Conservation (phyloP, 768 basidiomycete genomes). For the Boletus reticulatus region DNA sequence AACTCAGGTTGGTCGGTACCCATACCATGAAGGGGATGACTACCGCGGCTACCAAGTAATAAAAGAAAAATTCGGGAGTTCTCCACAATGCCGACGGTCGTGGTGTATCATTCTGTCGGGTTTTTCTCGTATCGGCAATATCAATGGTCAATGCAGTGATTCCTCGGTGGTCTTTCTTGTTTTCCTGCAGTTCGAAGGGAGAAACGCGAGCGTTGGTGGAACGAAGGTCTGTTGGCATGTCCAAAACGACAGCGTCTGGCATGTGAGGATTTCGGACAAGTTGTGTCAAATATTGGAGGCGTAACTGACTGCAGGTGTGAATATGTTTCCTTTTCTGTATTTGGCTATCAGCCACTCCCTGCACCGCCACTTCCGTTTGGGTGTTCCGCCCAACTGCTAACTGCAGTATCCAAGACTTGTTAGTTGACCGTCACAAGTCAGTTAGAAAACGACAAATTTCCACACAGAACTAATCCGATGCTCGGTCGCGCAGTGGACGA, state of each 20-base stretch:
- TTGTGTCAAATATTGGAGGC: background rate
- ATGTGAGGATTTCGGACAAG: slow-evolving; percentile 14
- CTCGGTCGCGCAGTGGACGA: slow-evolving; percentile 67
- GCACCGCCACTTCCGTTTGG: slow-evolving; percentile 21
- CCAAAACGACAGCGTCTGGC: slow-evolving; percentile 28
- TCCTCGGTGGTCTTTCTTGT: slow-evolving; percentile 21
- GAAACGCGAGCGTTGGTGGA: slow-evolving; percentile 1
- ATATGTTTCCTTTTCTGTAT: slow-evolving; percentile 10
- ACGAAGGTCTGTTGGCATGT: slow-evolving; percentile 38
- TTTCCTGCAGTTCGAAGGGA: slow-evolving; percentile 17
- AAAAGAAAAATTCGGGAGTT: slow-evolving; percentile 78
- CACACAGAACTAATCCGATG: slow-evolving; percentile 30
- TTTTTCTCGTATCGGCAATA: slow-evolving; percentile 44
- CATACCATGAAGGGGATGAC: slow-evolving; percentile 75
- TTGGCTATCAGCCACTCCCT: background rate
- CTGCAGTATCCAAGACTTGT: slow-evolving; percentile 4
- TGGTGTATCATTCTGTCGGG: slow-evolving; percentile 22
- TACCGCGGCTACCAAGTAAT: slow-evolving; percentile 57
- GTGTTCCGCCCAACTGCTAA: background rate
- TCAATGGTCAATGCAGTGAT: slow-evolving; percentile 53
- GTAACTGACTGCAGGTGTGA: slow-evolving; percentile 2
- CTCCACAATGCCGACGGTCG: slow-evolving; percentile 63
- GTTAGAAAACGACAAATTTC: slow-evolving; percentile 15
- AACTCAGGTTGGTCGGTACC: slow-evolving; percentile 71
- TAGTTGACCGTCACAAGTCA: slow-evolving; percentile 20